phyloP scores from a whole-genome alignment of 495 filamentous ascomycete species.

The Aspergillus coremiiformis region DNA sequence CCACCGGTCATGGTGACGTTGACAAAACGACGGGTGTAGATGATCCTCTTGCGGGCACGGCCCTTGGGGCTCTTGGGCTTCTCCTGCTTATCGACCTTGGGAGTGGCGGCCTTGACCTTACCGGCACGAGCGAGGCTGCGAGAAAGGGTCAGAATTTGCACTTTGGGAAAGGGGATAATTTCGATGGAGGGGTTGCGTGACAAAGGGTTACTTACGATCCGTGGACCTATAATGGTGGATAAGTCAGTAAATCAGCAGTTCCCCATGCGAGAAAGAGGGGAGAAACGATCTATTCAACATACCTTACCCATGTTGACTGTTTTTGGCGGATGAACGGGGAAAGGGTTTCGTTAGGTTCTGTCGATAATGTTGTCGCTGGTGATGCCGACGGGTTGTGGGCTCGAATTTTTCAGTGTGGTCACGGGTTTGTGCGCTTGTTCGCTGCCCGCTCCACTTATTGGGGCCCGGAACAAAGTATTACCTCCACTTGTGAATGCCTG shows the following conservation, averaged over 20 bases:
- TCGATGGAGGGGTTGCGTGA: not conserved
- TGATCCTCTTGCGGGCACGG: constrained; percentile 95
- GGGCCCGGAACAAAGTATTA: constrained; percentile 1
- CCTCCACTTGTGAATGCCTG: not conserved
- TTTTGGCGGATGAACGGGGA: not conserved
- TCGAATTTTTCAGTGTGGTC: constrained; percentile 4
- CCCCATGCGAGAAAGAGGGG: not conserved
- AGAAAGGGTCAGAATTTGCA: not conserved
- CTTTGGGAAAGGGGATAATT: not conserved
- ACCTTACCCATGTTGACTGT: constrained; percentile 5
- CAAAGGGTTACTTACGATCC: constrained; percentile 1
- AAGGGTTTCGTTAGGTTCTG: not conserved
- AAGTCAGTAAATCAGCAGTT: not conserved
- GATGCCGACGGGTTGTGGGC: not conserved
- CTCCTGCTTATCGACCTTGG: constrained; percentile 54
- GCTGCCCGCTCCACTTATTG: not conserved
- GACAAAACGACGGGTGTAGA: constrained; percentile 97
- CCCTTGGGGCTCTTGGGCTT: constrained; percentile 74
- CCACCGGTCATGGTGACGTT: constrained; percentile 98
- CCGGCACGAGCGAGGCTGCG: constrained; percentile 82
- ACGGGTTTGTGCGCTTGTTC: constrained; percentile 4
- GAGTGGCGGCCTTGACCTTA: constrained; percentile 90
- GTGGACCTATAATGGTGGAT: constrained; percentile 1
- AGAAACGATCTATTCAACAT: not conserved
- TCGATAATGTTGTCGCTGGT: constrained; percentile 2